phyloP scores from a whole-genome alignment of 768 basidiomycete species.

The Rhodocollybia butyracea region DNA sequence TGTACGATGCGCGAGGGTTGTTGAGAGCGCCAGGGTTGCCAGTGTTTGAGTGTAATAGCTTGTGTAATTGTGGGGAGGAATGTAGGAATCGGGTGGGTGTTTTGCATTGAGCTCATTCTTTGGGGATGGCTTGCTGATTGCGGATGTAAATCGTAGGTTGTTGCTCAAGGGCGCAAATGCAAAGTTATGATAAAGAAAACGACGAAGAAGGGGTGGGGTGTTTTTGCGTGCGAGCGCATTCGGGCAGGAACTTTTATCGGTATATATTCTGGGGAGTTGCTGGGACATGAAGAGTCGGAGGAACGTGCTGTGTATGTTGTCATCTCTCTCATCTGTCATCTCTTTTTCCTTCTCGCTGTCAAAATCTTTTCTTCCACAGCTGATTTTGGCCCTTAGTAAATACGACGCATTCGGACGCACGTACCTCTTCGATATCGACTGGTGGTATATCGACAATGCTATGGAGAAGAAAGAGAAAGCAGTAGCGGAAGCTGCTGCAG shows the following conservation, averaged over 20 bases:
- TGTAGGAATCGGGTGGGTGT: constrained; percentile 75
- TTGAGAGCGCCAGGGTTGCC: constrained; percentile 52
- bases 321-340: neutral
- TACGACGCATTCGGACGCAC: constrained; percentile 75
- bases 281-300: constrained; percentile 68
- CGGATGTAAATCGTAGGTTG: constrained; percentile 49
- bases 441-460: constrained; percentile 67
- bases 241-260: constrained; percentile 71
- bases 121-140: neutral
- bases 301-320: constrained; percentile 60
- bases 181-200: constrained; percentile 69
- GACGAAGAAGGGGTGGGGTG: constrained; percentile 83
- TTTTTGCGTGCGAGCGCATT: constrained; percentile 68
- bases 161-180: constrained; percentile 73
- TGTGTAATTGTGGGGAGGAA: constrained; percentile 77
- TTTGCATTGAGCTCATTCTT: neutral
- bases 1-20: constrained; percentile 61
- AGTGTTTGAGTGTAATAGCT: constrained; percentile 83
- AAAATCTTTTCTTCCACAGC: constrained; percentile 6
- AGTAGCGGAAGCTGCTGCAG: constrained; percentile 12
- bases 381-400: constrained; percentile 35
- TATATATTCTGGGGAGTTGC: constrained; percentile 80
- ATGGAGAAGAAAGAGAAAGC: constrained; percentile 29
- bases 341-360: neutral
- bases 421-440: constrained; percentile 83